Percentiles rank a stretch among this genome's conserved stretches.
These are phyloP conservation scores for Penicillium hesseltinei DNA, from an alignment of 2,329 filamentous ascomycete genomes.

Conservation along the genomic window DNA sequence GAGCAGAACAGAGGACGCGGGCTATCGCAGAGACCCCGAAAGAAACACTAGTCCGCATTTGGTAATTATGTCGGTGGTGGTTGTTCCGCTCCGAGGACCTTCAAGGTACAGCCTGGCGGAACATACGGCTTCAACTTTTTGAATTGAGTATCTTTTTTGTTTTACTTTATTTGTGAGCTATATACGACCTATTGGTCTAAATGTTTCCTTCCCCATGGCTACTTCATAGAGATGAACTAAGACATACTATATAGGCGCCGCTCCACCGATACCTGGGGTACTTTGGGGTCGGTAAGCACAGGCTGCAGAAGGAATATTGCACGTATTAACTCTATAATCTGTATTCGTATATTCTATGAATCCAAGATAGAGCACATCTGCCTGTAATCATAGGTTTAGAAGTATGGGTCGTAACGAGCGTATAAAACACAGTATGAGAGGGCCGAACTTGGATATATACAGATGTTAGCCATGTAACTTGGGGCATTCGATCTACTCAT, in stretches of 20 bases:
- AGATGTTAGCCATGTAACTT: neutral
- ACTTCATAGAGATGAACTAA: neutral
- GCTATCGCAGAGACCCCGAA: slow-evolving; percentile 43
- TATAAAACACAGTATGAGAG: neutral
- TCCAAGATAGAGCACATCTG: neutral
- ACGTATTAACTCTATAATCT: neutral
- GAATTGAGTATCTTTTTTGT: neutral
- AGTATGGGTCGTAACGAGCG: neutral
- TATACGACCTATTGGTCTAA: neutral
- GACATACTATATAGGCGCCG: neutral
- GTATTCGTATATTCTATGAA: neutral
- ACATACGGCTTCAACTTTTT: neutral
- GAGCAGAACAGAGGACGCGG: slow-evolving; percentile 36
- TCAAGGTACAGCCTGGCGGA: neutral
- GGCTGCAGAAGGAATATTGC: neutral
- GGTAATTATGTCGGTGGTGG: slow-evolving; percentile 26
- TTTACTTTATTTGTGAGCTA: neutral
- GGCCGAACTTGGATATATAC: neutral
- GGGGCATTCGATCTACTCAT: neutral
- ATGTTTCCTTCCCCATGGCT: no score
- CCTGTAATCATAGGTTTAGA: no score
- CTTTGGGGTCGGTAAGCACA: neutral
- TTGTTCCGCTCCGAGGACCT: slow-evolving; percentile 30
- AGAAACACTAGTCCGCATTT: slow-evolving; percentile 32
- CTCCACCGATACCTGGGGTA: neutral